Percentiles rank a stretch among this genome's conserved stretches.
Conservation (phyloP, 2,329 filamentous ascomycete genomes). For the Juglanconis oblonga region DNA sequence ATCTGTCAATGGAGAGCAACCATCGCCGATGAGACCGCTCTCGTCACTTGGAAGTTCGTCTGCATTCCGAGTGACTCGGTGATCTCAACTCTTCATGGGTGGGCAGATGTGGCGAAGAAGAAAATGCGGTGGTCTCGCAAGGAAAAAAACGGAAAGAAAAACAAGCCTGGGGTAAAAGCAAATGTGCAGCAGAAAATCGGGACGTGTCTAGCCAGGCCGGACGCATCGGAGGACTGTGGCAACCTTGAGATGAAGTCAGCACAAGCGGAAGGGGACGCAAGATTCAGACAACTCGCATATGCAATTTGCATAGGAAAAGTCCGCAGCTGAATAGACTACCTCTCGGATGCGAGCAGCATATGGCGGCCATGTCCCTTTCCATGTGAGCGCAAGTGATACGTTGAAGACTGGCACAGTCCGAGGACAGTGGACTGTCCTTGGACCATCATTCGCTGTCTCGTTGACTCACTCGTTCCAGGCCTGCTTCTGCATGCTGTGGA, state of each 20-base stretch:
- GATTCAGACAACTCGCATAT: background rate
- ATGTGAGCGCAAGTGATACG: background rate
- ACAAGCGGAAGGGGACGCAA: background rate
- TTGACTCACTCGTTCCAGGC: no score
- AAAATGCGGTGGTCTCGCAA: no score
- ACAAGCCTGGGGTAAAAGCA: background rate
- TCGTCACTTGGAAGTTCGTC: background rate
- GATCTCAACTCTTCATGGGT: background rate
- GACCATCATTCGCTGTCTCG: background rate
- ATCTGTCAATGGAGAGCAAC: background rate
- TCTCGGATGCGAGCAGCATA: background rate
- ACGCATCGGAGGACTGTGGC: background rate
- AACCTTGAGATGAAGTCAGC: background rate
- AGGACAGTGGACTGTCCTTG: background rate
- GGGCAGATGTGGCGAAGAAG: background rate
- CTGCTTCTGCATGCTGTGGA: no score
- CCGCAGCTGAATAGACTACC: slow-evolving; percentile 4
- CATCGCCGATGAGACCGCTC: background rate
- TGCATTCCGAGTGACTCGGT: background rate
- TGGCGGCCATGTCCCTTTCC: background rate
- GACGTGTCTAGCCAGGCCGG: background rate
- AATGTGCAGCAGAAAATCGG: background rate
- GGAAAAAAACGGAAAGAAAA: background rate
- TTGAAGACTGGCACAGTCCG: background rate
- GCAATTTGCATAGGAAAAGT: background rate